phyloP scores from a whole-genome alignment of 2,329 filamentous ascomycete genomes.

The Fusarium anguioides region DNA sequence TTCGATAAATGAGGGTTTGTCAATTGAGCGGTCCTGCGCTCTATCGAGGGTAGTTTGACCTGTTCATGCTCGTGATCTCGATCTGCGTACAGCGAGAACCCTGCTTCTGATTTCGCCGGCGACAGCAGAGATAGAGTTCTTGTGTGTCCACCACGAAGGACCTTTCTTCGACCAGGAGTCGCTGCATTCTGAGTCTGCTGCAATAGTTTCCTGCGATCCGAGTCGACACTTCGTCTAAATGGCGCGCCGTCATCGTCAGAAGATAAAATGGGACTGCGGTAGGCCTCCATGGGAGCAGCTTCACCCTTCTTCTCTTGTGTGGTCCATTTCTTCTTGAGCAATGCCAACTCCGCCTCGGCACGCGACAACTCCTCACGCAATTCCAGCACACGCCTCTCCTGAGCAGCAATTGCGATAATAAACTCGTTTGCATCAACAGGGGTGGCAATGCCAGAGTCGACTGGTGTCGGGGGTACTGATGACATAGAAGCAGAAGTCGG shows the following conservation, averaged over 20 bases:
- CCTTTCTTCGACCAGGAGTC: conserved; percentile 62
- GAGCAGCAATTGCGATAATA: conserved; percentile 88
- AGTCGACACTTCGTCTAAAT: conserved; percentile 64
- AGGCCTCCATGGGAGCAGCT: conserved; percentile 64
- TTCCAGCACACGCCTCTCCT: conserved; percentile 91
- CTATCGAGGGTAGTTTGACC: conserved; percentile 43
- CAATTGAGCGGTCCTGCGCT: conserved; percentile 50
- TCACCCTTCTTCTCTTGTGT: conserved; percentile 81
- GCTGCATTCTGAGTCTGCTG: conserved; percentile 59
- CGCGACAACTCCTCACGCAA: conserved; percentile 87
- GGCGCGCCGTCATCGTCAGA: conserved; percentile 49
- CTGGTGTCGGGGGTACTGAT: conserved; percentile 64
- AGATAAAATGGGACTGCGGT: conserved; percentile 54
- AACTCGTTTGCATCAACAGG: conserved; percentile 73
- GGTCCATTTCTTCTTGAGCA: conserved; percentile 86
- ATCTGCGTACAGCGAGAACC: conserved; percentile 58
- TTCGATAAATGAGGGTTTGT: conserved; percentile 59
- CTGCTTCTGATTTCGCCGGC: conserved; percentile 62
- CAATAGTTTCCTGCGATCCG: conserved; percentile 78
- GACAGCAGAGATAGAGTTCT: conserved; percentile 83
- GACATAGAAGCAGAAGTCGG: conserved; percentile 54
- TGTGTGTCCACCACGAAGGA: conserved; percentile 75
- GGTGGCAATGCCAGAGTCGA: conserved; percentile 56
- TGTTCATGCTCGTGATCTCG: conserved; percentile 44
- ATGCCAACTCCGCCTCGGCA: conserved; percentile 80